Evolutionary conservation across 345 rosid genomes (phyloP).

Genomic region (Linum tenue): DNA sequence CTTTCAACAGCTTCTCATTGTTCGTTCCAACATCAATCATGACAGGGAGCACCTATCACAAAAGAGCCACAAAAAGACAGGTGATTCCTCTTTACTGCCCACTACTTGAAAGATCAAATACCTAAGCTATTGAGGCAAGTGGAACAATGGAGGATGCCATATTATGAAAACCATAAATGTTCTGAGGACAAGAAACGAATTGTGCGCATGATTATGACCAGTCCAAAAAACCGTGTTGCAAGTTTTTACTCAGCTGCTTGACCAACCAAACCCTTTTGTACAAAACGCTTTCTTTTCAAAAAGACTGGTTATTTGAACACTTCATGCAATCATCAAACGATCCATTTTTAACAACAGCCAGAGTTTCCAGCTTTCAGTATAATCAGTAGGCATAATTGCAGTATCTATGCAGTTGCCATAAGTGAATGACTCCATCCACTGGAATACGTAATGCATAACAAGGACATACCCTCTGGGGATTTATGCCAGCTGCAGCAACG

Average conservation of each 20-base stretch:
- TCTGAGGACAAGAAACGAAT: neutral
- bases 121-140: neutral
- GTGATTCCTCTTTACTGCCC: neutral
- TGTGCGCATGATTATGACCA: neutral
- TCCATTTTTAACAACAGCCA: too few species aligned
- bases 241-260: neutral
- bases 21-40: slow-evolving; percentile 99
- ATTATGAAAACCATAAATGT: neutral
- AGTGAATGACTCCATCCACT: too few species aligned
- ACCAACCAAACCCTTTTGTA: neutral
- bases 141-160: neutral
- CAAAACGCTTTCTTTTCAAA: neutral
- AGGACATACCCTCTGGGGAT: slow-evolving; percentile 81
- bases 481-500: slow-evolving; percentile 98
- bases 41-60: slow-evolving; percentile 82
- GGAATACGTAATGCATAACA: neutral
- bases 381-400: too few species aligned
- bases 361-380: too few species aligned
- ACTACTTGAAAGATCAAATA: neutral
- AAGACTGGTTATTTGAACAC: too few species aligned
- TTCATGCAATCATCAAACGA: too few species aligned
- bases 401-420: too few species aligned
- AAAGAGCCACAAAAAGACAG: neutral
- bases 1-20: slow-evolving; percentile 82
- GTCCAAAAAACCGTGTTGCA: too few species aligned